Base-by-base conservation (phyloP, 352 stramenopile species). In the Thalassiosira livingstoniorum region DNA sequence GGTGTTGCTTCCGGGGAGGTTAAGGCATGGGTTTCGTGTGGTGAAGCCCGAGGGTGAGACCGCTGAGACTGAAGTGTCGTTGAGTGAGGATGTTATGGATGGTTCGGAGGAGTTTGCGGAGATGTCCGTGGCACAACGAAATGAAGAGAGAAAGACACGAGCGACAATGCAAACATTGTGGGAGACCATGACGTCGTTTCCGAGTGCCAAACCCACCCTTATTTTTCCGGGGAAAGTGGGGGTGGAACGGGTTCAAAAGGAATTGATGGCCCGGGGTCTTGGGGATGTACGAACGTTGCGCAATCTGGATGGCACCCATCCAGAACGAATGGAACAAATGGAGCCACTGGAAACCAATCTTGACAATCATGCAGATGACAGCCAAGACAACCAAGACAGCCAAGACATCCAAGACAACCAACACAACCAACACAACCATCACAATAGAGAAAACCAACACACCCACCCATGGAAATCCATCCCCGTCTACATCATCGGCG, bases 221-320 rank as follows among this genome's bases (percentile, higher is more conserved):
- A 80, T 93, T 57, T 93, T 93, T 83, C 86, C 88, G 11, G 88
- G 88, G 43, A 82, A 61, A 54, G 68, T 87, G 23, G 87, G 87
- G 69, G 87, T 92, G 23, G 74, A 82, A 18, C 66, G 53, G 31
- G 76, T 90, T 35, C 54, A 85, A 58, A 34, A 80, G 29, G 76
- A 74, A 55, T 66, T 91, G 7, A 73, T 81, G 32, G 31, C 45
- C 23, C 53, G 65, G 29, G 84, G 84, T 27, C 58, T 87, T 34
- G 13, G 80, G 47, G 65, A 88, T 72, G 75, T 90, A 45, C 69
- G 68, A 21, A 85, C 75, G 31, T 74, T 87, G 32, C 54, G 72
- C 31, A 85, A 81, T 66, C 70, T 85, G 7, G 72, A 77, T 62
- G 78, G 78, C 25, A 45, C 29, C 5, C 57, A 39, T 25, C 72